Evolutionary conservation across 306 rosid species (phyloP), one percentile per base, ranked within the genome.

Genomic region (Cotoneaster glaucophyllus): DNA sequence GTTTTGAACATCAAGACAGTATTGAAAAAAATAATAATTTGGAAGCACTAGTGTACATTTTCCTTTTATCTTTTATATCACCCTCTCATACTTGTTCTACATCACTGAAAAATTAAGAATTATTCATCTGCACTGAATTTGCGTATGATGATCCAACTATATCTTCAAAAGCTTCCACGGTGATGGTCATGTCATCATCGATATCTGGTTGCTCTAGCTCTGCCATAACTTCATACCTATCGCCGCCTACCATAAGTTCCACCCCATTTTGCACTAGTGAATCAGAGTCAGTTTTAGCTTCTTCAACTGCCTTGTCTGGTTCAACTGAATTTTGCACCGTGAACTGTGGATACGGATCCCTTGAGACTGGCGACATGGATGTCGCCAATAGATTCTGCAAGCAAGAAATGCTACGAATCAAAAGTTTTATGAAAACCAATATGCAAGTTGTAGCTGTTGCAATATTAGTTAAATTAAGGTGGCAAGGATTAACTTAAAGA

Each of bases 321-420:
- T 78, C 89, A 34, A 50, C 86, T 29, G 85, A 75, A 69, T 82
- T 85, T 72, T 80, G 82, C 64, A 73, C 17, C 3, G 78, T 45
- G 45, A 87, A 62, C 79, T 82, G 90, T 9, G 85, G 85, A 67
- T 75, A 71, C 31, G 90, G 86, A 63, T 88, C 97, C 15, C 83
- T 64, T 68, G 87, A 77, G 76, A 86, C 75, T 56, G 85, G 69
- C 76, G 92, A 79, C 52, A 88, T 90, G 44, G 97, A 89, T 22
- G 99, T 95, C 86, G 90, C 99, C 75, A 84, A 85, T 64, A 95
- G 85, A 84, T 86, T 95, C 99, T 95, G 54, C 87, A 86, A 53
- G 74, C 50, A 75, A 76, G 64, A 75, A 85, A 71, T 15, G 58
- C 62, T 58, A 31, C 43, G 25, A 26, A 7, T 59, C 11, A n/a